Base-by-base conservation (phyloP, 2,329 filamentous ascomycete species). In the Grosmannia clavigera region DNA sequence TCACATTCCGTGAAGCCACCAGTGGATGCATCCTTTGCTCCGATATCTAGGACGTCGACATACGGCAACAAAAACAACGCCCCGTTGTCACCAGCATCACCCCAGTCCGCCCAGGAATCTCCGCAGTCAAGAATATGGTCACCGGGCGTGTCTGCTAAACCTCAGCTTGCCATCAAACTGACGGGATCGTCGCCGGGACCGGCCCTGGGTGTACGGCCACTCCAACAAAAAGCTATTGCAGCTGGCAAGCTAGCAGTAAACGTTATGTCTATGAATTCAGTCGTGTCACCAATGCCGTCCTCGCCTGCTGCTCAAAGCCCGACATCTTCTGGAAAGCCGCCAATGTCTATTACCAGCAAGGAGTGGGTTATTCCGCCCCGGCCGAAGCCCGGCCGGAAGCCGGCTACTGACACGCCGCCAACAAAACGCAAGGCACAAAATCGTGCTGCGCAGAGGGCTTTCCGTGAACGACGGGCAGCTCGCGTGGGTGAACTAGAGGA, bases 361-460 rank as follows among this genome's bases (percentile, higher is more conserved):
- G 87, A 92, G 82, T 94, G 89, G 89, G 81, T 92, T 29, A 85
- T 94, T 53, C 89, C 89, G 29, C 89, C 89, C 33, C 81, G 89
- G 62, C 89, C 89, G 55, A 92, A 92, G 78, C 92, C 94, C 27
- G 92, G 92, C 56, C 85, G 92, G 66, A 97, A 97, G 78, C 92
- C 92, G 3, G 90, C 90, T 55, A 95, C 90, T 43, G 92, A 96
- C 70, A 95, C 92, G 58, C 91, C 92, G 16, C 88, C 89, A 1
- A 95, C 91, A 52, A 95, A 95, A 76, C 84, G 94, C 65, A 95
- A 96, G 77, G 88, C 90, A 1, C 94, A 97, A 75, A 97, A 97
- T 72, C 83, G 94, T 62, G 88, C 90, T 55, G 92, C 92, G 3
- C 92, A 97, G 75, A 80, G 92, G 61, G 90, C 88, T 1, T 97